Base-by-base conservation (phyloP, 805 yeast species). In the Naumovozyma castellii region DNA sequence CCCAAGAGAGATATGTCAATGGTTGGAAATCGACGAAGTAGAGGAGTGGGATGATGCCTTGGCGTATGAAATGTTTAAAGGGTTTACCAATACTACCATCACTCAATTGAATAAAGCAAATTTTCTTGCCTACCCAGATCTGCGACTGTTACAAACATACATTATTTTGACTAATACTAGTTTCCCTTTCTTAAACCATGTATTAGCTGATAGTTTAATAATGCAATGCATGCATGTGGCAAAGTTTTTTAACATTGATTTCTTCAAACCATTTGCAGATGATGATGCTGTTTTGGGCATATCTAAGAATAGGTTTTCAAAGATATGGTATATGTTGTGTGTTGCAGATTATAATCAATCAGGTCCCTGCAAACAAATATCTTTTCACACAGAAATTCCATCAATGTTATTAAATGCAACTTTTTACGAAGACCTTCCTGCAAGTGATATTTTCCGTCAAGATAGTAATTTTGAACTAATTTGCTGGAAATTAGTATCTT, bases 351-450 rank as follows among this genome's bases (percentile, higher is more conserved):
- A 55, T 32, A 36, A 50, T 30, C 57, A 56, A 34, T 41, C 56
- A 3, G 46, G 48, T 15, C 58, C 57, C 2, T 41, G 38, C 13
- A 51, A 51, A 30, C 46, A 47, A 6, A 42, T 49, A 16, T 36
- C 42, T 2, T 41, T 50, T 14, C 57, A 57, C 38, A 43, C 48
- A 3, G 57, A 54, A 15, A 47, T 57, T 14, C 43, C 53, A 8
- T 56, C 63, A 1, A 8, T 56, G 14, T 37, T 58, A 15, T 55
- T 47, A 16, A 61, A 57, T 35, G 54, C 59, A 1, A 55, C 59
- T 3, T 51, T 46, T 25, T 42, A 50, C 34, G 51, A 54, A 29
- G 58, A 51, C 41, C 40, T 45, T 27, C 52, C 53, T 8, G 44
- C 40, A 25, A 41, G 46, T 3, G 59, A 59, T 41, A 47, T 53